These are phyloP conservation scores for Fusarium pseudograminearum DNA, from an alignment of 2,329 filamentous ascomycete species.

Conservation along the genomic window DNA sequence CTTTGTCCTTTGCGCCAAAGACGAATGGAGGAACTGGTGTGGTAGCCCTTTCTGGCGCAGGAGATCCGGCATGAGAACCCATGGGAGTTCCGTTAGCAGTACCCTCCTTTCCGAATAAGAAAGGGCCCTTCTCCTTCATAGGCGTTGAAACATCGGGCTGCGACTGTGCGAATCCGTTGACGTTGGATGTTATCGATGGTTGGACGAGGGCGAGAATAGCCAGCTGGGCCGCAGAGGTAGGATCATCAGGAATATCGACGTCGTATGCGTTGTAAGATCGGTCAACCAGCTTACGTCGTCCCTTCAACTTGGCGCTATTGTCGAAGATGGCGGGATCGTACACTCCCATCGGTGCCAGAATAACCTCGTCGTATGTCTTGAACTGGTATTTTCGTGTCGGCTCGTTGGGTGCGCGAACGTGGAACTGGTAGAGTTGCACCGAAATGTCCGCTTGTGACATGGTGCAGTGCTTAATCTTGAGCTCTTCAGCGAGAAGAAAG, in stretches of 20 bases:
- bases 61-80: constrained; percentile 88
- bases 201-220: constrained; percentile 71
- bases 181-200: constrained; percentile 64
- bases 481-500: constrained; percentile 91
- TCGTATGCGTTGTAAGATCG: constrained; percentile 96
- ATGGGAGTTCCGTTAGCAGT: constrained; percentile 82
- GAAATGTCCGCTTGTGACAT: constrained; percentile 91
- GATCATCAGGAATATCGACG: constrained; percentile 86
- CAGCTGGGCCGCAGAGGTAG: constrained; percentile 84
- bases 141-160: constrained; percentile 67
- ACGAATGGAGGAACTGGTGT: constrained; percentile 73
- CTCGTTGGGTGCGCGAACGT: constrained; percentile 87
- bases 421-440: constrained; percentile 89
- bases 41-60: constrained; percentile 79
- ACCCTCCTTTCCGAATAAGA: constrained; percentile 74
- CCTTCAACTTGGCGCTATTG: constrained; percentile 80
- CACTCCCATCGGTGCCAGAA: constrained; percentile 94
- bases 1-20: constrained; percentile 62
- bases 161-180: constrained; percentile 58
- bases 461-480: constrained; percentile 93
- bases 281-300: constrained; percentile 83
- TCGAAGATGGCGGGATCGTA: constrained; percentile 92
- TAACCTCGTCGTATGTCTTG: constrained; percentile 96
- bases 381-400: constrained; percentile 94
- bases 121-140: constrained; percentile 72